Evolutionary conservation across 116 monocot species (phyloP), one percentile per base, ranked within the genome.

Genomic region (Zostera marina): DNA sequence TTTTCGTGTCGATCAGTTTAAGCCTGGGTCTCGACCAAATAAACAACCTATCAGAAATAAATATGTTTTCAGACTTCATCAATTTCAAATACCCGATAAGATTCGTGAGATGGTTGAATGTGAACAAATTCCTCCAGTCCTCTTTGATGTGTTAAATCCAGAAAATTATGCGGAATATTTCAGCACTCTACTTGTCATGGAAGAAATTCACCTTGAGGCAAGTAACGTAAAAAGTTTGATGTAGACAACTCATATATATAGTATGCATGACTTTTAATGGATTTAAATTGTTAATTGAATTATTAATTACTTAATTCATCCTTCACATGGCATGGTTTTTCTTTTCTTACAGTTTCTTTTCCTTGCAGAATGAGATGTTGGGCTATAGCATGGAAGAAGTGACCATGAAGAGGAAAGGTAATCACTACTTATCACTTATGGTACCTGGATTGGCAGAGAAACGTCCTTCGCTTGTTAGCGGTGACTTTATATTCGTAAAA

Each of bases 191-290:
- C 63, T 98, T 56, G 55, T 74, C 60, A 85, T 88, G 79, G 96
- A 98, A 82, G 96, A 98, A 79, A 72, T 98, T 3, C 60, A 82
- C 73, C 64, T 89, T 44, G 82, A 86, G 88, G 96, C 89, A 74
- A 64, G 96, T 98, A 74, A 64, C 5, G n/a, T 20, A 19, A 21
- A 11, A 43, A 43, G 54, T 32, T 32, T 3, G 32, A 32, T 32
- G 2, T 32, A 32, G 5, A 32, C 32, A 32, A 32, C 32, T 32
- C 32, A 32, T 26, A 26, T n/a, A n/a, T n/a, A n/a, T n/a, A n/a
- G n/a, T n/a, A n/a, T 32, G 4, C 32, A 32, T 32, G 32, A 32
- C 32, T 32, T 32, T 32, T 32, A 32, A 32, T 32, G 32, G 32
- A 5, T 32, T 2, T 32, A 32, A 5, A 25, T 0, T 26, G 32